Evolutionary conservation across 176 grass and related monocot genomes (phyloP).

Genomic region (Chrysopogon serrulatus): DNA sequence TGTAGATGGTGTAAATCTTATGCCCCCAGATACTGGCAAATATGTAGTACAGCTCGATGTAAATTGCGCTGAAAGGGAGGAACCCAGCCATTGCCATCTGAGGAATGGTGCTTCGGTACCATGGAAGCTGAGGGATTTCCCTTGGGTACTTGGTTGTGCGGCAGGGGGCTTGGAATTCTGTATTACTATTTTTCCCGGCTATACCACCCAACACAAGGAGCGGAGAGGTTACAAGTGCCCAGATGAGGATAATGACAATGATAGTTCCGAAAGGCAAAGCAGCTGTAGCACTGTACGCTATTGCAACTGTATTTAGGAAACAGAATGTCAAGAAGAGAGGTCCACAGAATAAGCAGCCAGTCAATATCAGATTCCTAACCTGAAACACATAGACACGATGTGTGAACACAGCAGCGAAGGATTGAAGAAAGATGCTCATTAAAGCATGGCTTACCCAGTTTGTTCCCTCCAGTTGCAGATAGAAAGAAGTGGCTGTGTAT

Average conservation of each 20-base stretch:
- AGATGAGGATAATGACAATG: slow-evolving; percentile 90
- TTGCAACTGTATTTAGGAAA: slow-evolving; percentile 93
- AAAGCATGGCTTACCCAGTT: slow-evolving; percentile 72
- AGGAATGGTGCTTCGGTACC: slow-evolving; percentile 82
- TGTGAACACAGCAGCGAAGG: slow-evolving; percentile 11
- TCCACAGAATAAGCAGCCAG: slow-evolving; percentile 86
- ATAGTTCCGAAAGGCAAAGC: slow-evolving; percentile 94
- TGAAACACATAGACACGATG: slow-evolving; percentile 32
- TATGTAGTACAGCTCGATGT: slow-evolving; percentile 96
- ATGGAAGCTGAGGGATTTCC: slow-evolving; percentile 85
- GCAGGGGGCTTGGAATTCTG: slow-evolving; percentile 79
- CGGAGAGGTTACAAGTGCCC: slow-evolving; percentile 86
- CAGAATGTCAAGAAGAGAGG: slow-evolving; percentile 93
- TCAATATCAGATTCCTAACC: slow-evolving; percentile 91
- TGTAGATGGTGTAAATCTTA: slow-evolving; percentile 98
- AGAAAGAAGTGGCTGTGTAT: slow-evolving; percentile 85
- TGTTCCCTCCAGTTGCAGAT: slow-evolving; percentile 85
- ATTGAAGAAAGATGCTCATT: slow-evolving; percentile 6
- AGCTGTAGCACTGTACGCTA: slow-evolving; percentile 83
- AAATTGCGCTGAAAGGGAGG: slow-evolving; percentile 94
- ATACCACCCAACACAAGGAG: slow-evolving; percentile 87
- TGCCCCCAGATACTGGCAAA: slow-evolving; percentile 97
- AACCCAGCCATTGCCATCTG: slow-evolving; percentile 98
- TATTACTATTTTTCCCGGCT: slow-evolving; percentile 92
- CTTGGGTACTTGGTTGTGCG: slow-evolving; percentile 87